Evolutionary conservation across 2,329 filamentous ascomycete species (phyloP), one percentile per base, ranked within the genome.

Genomic region (Amauroascus verrucosus): DNA sequence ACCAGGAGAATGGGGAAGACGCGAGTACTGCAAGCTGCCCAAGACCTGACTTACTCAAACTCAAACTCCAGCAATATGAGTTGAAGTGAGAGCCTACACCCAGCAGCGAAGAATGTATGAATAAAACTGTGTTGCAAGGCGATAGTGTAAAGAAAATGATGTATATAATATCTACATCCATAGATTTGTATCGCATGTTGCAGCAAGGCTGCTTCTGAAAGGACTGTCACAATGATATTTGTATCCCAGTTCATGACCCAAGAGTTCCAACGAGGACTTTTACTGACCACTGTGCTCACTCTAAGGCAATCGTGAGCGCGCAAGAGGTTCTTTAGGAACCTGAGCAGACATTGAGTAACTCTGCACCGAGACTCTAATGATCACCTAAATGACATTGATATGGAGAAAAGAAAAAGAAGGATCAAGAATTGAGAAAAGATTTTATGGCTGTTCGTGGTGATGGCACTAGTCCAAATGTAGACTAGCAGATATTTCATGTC

Each of bases 221-320:
- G 18, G 28, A 37, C 20, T 51, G 48, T 51, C 41, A 51, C 49
- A 51, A 51, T 51, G 49, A 51, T 44, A 51, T 51, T 51, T 51
- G 49, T 51, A 44, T 51, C 49, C 49, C 49, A 51, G 49, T 45
- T 45, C 49, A 51, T 51, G 49, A 51, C 49, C 30, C 20, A 35
- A 45, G 26, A 26, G 40, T 51, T 51, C 41, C 24, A 18, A 45
- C 26, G 45, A 51, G 49, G 49, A 51, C 49, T 51, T 51, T 51
- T 51, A 51, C 49, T 48, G 30, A 32, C 40, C 82, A 57, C 49
- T 55, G 55, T 80, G 83, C 75, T 76, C 81, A 76, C 69, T 86
- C 87, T 94, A 88, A 85, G 91, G 86, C 86, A 78, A 86, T 89
- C 88, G 84, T 90, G 89, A 98, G 93, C 93, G 88, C 91, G 90